Conservation (phyloP, 1,284 basidiomycete species). For the Ustilago xerochloae region DNA sequence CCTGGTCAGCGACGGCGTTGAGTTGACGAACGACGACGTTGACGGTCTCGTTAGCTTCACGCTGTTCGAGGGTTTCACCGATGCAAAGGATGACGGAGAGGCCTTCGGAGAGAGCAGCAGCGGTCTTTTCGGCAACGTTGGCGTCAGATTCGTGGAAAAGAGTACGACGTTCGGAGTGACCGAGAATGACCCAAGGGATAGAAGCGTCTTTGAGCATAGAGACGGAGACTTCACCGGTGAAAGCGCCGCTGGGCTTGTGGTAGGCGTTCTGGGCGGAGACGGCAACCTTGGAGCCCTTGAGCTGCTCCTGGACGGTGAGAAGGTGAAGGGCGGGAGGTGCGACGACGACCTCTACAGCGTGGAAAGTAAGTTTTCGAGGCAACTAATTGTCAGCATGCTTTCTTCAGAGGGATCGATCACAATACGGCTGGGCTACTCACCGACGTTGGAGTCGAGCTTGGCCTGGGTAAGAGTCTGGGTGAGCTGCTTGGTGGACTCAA, state of each 20-base stretch:
- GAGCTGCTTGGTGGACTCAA: conserved; percentile 63
- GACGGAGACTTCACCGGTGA: conserved; percentile 75
- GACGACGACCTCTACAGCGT: conserved; percentile 60
- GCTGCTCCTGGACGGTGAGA: conserved; percentile 56
- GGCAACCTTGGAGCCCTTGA: conserved; percentile 45
- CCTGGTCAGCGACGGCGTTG: conserved; percentile 76
- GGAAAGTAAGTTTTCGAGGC: background rate
- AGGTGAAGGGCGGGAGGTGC: conserved; percentile 66
- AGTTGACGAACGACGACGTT: conserved; percentile 86
- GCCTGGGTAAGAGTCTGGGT: conserved; percentile 55
- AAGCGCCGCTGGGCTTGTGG: conserved; percentile 86
- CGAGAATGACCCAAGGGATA: conserved; percentile 92
- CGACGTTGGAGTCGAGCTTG: conserved; percentile 62
- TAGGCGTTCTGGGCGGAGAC: conserved; percentile 94
- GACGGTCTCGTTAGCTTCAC: conserved; percentile 83
- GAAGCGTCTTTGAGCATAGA: conserved; percentile 83
- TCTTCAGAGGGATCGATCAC: background rate
- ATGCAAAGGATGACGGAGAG: conserved; percentile 94
- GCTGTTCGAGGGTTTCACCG: conserved; percentile 90
- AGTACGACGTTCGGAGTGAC: conserved; percentile 96
- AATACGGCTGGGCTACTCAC: conserved; percentile 23
- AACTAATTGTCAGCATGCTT: background rate
- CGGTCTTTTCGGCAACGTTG: conserved; percentile 85
- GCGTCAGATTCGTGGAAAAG: conserved; percentile 89
- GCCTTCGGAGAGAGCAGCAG: conserved; percentile 76